Base-by-base conservation (phyloP, 164 flowering plant species). In the Tinospora cordifolia region DNA sequence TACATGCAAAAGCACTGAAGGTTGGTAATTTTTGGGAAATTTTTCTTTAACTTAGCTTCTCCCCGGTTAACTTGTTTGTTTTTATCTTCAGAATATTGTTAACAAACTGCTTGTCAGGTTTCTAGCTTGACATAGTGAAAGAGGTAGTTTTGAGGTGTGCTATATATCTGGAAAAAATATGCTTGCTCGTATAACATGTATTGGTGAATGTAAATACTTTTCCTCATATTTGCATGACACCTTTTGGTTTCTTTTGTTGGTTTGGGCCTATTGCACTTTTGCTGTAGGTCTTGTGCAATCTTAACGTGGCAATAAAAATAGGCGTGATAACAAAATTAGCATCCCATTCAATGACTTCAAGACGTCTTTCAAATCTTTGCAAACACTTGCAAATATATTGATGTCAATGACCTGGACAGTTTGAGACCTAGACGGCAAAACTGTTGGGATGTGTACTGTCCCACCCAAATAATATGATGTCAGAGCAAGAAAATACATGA, bases 1-100 rank as follows among this genome's bases (percentile, higher is more conserved):
- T 69, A 87, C 90, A 11, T 94, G 98, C 83, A 90, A 85, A 82
- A 92, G 94, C 76, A 92, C 99, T 13, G 94, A 92, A 89, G 96
- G 99, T 92, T 71, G 24, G 85, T 73, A 15, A 13, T 72, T 13
- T 14, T 74, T 13, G 57, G 40, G 12, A 24, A 2, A 13, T 26
- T 67, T 25, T 34, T 24, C 17, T 14, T 12, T 64, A 2, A 17
- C 41, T 69, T 36, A 19, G 24, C 21, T 41, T 41, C 46, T 51
- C 4, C 19, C 59, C 2, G 59, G 2, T n/a, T 5, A 17, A 17
- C 21, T 51, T 51, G n/a, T 51, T 51, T 51, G n/a, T 51, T 13
- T 8, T 51, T 14, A 15, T 51, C 17, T n/a, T n/a, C n/a, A n/a
- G n/a, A 51, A 13, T 0, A 51, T 51, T 51, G 17, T 51, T 17